phyloP scores from a whole-genome alignment of 495 filamentous ascomycete species.

The Tuber aestivum region DNA sequence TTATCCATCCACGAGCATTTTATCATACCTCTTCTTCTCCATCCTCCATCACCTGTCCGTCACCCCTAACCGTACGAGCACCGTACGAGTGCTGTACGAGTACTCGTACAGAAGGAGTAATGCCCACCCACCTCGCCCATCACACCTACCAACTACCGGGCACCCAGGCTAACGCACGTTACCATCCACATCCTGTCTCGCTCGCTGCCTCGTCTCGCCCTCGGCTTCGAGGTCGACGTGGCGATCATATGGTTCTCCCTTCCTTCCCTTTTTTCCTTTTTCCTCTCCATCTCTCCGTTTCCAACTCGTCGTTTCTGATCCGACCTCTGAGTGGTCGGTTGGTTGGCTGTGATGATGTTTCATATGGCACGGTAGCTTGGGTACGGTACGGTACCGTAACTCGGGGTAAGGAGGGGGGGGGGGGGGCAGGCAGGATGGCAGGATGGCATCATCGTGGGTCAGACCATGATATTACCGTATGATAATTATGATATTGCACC shows the following conservation, averaged over 20 bases:
- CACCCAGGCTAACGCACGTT: neutral
- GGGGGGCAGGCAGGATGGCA: no score
- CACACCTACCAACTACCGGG: neutral
- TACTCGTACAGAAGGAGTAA: no score
- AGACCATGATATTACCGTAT: no score
- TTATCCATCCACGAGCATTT: neutral
- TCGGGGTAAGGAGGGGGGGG: no score
- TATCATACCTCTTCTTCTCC: neutral
- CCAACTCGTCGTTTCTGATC: neutral
- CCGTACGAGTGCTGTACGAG: no score
- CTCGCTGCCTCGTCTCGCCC: neutral
- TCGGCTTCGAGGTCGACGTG: neutral
- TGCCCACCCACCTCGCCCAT: no score
- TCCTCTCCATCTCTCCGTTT: no score
- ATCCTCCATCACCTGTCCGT: neutral
- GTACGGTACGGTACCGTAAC: neutral
- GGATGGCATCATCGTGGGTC: neutral
- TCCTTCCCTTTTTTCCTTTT: neutral
- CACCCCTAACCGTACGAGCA: no score
- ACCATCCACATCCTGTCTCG: neutral
- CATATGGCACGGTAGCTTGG: neutral
- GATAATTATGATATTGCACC: no score
- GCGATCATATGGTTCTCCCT: neutral
- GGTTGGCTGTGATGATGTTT: neutral
- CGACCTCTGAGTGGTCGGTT: no score